A percentile compares a stretch with the other conserved stretches of the same genome.
These are phyloP conservation scores for Colletotrichum cuscutae DNA, from an alignment of 2,329 filamentous ascomycete genomes.

Conservation along the genomic window DNA sequence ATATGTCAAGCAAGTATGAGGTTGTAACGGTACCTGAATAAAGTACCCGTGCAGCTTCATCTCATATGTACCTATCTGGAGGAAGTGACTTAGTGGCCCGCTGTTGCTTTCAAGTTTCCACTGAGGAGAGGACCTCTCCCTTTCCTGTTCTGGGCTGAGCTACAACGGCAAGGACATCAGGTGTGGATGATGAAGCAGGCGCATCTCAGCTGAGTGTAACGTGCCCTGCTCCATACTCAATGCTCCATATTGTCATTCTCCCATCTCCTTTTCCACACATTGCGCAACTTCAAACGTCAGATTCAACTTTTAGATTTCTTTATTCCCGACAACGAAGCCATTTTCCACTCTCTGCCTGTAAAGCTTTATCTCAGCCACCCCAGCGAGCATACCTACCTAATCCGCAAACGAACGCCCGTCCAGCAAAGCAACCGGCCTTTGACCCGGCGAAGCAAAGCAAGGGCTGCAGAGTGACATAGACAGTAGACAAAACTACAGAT, in stretches of 20 bases:
- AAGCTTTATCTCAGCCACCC: not conserved
- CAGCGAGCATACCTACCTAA: not conserved
- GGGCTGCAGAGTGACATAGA: not conserved
- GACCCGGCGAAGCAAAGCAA: not conserved
- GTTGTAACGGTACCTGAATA: no score
- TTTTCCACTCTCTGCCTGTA: not conserved
- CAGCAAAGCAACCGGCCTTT: not conserved
- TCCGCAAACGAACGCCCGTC: not conserved
- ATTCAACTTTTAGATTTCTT: not conserved
- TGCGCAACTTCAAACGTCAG: not conserved
- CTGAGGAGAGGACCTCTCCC: not conserved
- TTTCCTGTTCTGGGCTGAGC: not conserved
- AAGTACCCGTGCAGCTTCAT: not conserved
- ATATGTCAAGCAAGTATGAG: no score
- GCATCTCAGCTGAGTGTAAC: conserved; percentile 13
- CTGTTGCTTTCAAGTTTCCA: not conserved
- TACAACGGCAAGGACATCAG: not conserved
- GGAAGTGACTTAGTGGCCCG: conserved; percentile 1
- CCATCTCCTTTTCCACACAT: not conserved
- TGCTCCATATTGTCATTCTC: conserved; percentile 2
- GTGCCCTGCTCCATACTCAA: conserved; percentile 2
- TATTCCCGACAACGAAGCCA: not conserved
- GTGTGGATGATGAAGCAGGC: not conserved
- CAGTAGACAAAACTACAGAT: not conserved
- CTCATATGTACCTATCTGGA: not conserved